Evolutionary conservation across 129 eudicot species (phyloP).

Genomic region (Scalesia atractyloides): DNA sequence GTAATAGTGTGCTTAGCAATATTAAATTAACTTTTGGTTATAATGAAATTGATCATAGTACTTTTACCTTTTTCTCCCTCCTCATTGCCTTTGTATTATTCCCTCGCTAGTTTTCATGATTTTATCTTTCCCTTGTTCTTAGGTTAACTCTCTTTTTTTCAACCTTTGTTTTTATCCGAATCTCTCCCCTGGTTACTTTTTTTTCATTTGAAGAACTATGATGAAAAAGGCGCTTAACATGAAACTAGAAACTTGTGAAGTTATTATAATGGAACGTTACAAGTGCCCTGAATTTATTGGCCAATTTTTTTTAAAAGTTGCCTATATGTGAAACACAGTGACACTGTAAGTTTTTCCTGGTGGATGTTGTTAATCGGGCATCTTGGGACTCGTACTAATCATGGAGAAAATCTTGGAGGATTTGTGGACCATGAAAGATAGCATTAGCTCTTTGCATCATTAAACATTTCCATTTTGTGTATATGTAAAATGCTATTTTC

Average conservation of each 20-base stretch:
- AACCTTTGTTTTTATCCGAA: neutral
- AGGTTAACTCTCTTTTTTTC: neutral
- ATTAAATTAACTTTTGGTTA: slow-evolving; percentile 19
- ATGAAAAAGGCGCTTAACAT: neutral
- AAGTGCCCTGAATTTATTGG: neutral
- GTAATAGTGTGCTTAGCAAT: slow-evolving; percentile 15
- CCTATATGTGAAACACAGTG: neutral
- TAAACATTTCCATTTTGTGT: neutral
- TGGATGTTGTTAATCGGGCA: neutral
- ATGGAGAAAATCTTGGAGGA: neutral
- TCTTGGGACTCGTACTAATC: neutral
- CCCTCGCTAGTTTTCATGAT: neutral
- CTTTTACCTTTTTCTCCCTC: slow-evolving; percentile 15
- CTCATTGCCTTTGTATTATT: slow-evolving; percentile 9
- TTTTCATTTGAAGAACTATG: neutral
- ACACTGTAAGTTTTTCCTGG: neutral
- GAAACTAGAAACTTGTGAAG: slow-evolving; percentile 6
- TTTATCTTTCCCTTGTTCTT: slow-evolving; percentile 3
- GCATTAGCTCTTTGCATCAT: slow-evolving; percentile 6
- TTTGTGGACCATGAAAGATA: neutral
- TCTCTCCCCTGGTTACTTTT: neutral
- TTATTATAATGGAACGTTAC: neutral
- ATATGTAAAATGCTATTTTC: neutral
- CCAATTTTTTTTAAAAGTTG: too few relatives aligned
- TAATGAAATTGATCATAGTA: slow-evolving; percentile 9